Evolutionary conservation across 331 rosid species (phyloP).

Genomic region (Acacia pycnantha): DNA sequence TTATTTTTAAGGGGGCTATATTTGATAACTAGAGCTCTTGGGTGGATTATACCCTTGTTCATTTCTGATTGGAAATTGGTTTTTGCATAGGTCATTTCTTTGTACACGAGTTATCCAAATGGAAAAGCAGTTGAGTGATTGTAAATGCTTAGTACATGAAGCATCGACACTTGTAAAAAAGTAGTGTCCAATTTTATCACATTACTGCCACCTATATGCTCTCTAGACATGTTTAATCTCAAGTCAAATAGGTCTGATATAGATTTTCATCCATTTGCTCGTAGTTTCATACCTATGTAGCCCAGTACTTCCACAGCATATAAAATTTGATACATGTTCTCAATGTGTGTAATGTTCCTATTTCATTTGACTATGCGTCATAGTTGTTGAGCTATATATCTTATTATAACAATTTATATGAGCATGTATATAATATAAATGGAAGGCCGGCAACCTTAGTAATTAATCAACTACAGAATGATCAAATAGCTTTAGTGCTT

Average conservation of each 20-base stretch:
- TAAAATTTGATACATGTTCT: not conserved
- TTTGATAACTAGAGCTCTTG: not conserved
- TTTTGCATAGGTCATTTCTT: not conserved
- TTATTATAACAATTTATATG: constrained; percentile 13
- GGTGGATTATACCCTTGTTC: not conserved
- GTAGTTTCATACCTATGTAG: not conserved
- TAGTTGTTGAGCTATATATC: not conserved
- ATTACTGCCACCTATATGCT: not conserved
- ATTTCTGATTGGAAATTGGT: constrained; percentile 8
- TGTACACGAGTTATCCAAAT: constrained; percentile 8
- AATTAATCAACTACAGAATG: constrained; percentile 11
- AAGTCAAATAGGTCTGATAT: not conserved
- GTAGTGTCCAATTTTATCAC: not conserved
- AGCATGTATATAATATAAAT: not conserved
- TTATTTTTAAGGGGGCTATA: not conserved
- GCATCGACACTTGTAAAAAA: not conserved
- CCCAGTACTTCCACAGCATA: not conserved
- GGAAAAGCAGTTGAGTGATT: not conserved
- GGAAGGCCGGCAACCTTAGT: constrained; percentile 1
- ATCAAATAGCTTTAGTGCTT: constrained; percentile 8
- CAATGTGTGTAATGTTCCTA: not conserved
- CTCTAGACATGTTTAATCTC: not conserved
- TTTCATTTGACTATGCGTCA: constrained; percentile 1
- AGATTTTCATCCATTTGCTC: not conserved
- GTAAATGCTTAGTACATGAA: constrained; percentile 4